Conservation (phyloP, 306 rosid genomes). For the Hippophae tibetana region DNA sequence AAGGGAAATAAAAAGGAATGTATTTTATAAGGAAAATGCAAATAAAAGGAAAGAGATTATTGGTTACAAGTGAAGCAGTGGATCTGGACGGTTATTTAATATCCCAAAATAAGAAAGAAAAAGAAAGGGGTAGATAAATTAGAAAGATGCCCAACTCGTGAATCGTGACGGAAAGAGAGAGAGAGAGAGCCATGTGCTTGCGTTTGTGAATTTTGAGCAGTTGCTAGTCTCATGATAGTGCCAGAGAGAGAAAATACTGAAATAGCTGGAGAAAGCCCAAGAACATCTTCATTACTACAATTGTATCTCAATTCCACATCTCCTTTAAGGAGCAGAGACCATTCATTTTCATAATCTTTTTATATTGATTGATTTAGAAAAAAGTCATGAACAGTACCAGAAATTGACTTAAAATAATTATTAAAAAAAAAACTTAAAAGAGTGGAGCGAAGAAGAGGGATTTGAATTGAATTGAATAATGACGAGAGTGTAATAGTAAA, state of each 20-base stretch:
- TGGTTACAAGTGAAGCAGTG: constrained; percentile 26
- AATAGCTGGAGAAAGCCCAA: too few relatives aligned
- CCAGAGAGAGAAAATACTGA: background rate
- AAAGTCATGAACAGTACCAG: too few relatives aligned
- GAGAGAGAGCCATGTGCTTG: constrained; percentile 22
- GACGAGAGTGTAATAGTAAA: background rate
- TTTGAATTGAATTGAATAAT: background rate
- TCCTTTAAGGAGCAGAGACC: too few relatives aligned
- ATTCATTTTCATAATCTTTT: too few relatives aligned
- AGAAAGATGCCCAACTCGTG: constrained; percentile 27
- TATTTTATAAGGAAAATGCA: background rate
- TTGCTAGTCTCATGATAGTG: too few relatives aligned
- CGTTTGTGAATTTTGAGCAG: too few relatives aligned
- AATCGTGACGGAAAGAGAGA: constrained; percentile 25
- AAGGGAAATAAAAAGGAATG: background rate
- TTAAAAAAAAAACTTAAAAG: background rate
- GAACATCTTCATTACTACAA: too few relatives aligned
- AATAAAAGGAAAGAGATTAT: constrained; percentile 1
- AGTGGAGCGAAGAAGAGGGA: background rate
- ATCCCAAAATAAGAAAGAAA: background rate
- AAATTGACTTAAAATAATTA: background rate
- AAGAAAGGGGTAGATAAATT: background rate
- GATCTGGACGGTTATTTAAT: constrained; percentile 24
- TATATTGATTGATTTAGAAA: too few relatives aligned
- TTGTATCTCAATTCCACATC: too few relatives aligned